Evolutionary conservation across 345 rosid species (phyloP).

Genomic region (Moringa oleifera): DNA sequence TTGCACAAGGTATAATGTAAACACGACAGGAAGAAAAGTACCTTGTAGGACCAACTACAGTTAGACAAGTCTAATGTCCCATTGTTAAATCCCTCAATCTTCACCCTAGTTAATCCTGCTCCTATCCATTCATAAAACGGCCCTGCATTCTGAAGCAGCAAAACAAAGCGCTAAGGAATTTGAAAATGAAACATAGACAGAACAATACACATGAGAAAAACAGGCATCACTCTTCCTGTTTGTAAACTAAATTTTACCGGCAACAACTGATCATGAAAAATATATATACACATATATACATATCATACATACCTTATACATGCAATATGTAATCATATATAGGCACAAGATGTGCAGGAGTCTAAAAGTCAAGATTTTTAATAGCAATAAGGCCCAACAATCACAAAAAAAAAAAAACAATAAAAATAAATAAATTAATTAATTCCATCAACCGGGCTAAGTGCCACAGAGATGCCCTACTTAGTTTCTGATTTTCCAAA

Average conservation of each 20-base stretch:
- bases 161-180: background rate
- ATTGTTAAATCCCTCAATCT: slow-evolving; percentile 60
- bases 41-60: slow-evolving; percentile 80
- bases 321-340: background rate
- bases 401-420: too few species aligned
- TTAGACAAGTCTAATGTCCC: slow-evolving; percentile 68
- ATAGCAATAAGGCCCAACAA: too few species aligned
- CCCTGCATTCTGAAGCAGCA: slow-evolving; percentile 76
- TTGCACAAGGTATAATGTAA: background rate
- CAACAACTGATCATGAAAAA: background rate
- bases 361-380: too few species aligned
- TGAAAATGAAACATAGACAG: slow-evolving; percentile 1
- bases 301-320: too few species aligned
- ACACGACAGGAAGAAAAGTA: slow-evolving; percentile 21
- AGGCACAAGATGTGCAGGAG: too few species aligned
- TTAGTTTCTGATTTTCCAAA: too few species aligned
- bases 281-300: too few species aligned
- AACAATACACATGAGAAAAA: background rate
- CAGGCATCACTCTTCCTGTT: background rate
- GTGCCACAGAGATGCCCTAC: too few species aligned
- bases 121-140: slow-evolving; percentile 69
- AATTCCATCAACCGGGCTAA: too few species aligned
- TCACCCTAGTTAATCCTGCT: slow-evolving; percentile 77
- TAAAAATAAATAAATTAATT: too few species aligned
- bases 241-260: too few species aligned